phyloP scores from a whole-genome alignment of 2,329 filamentous ascomycete species.

The Hypoxylon sp. region DNA sequence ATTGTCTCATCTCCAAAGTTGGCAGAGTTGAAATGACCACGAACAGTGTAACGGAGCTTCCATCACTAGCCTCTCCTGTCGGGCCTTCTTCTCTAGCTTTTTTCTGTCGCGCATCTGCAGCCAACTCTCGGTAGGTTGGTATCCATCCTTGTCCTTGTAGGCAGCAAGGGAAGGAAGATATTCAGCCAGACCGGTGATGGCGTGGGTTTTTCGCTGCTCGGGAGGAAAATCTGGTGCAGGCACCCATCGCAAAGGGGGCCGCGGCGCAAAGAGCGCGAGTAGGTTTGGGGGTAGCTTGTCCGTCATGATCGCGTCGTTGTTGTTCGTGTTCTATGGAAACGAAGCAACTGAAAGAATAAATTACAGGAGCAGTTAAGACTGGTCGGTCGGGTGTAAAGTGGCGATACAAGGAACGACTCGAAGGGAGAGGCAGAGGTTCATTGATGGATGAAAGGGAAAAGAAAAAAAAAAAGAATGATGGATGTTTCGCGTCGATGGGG shows the following conservation, averaged over 20 bases:
- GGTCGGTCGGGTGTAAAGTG: constrained; percentile 2
- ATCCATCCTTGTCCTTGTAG: constrained; percentile 83
- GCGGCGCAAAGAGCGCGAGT: constrained; percentile 93
- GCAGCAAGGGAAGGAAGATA: constrained; percentile 81
- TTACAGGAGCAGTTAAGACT: constrained; percentile 9
- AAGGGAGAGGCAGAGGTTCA: constrained; percentile 28
- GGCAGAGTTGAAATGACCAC: constrained; percentile 42
- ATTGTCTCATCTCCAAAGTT: constrained; percentile 23
- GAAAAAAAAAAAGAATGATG: constrained; percentile 17
- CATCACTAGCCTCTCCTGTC: constrained; percentile 73
- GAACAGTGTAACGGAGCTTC: constrained; percentile 77
- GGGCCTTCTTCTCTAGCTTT: constrained; percentile 82
- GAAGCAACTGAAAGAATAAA: constrained; percentile 14
- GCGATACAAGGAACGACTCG: constrained; percentile 40
- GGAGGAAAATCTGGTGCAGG: constrained; percentile 86
- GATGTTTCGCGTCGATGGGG: constrained; percentile 49
- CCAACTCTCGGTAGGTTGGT: constrained; percentile 91
- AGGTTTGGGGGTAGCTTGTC: constrained; percentile 96
- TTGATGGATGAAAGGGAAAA: constrained; percentile 40
- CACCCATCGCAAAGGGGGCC: constrained; percentile 91
- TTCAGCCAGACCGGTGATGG: constrained; percentile 79
- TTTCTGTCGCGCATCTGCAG: constrained; percentile 87
- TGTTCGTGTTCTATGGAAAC: neutral
- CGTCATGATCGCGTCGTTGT: constrained; percentile 75
- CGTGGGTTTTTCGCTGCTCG: constrained; percentile 82